Base-by-base conservation (phyloP, 83 land plant genomes). In the Diphasiastrum complanatum region DNA sequence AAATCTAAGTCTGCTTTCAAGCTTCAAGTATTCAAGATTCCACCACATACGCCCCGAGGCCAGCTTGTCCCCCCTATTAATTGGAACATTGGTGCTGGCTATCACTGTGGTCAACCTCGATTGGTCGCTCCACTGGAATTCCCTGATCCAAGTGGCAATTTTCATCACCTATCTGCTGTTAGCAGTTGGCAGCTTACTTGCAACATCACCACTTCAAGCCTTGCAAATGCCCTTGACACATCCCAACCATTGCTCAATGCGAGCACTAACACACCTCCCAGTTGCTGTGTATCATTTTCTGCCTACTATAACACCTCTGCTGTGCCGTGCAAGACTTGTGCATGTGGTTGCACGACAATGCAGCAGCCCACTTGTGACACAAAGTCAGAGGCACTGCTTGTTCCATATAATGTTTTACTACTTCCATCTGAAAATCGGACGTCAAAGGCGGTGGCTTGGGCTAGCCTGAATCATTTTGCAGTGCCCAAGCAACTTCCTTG, bases 231-330 rank as follows among this genome's bases (percentile, higher is more conserved):
- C 8, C 12, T 40, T 40, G 8, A 8, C 12, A 40, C 16, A 8
- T 40, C 12, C 8, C 8, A 40, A 40, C 43, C 8, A 16, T 8
- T 40, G 8, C 12, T 16, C 8, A 8, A 40, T 3, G 33, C 30
- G 29, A 78, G 74, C 2, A 56, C 73, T 41, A 20, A 32, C 5
- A 49, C 30, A 22, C 40, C 43, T 2, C 47, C 79, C 10, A 69
- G 66, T 25, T 89, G 95, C 69, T 89, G 95, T 49, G 91, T 89
- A 27, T 83, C 91, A 25, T 89, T 77, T 79, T 89, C 95, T 2
- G 77, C 86, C 18, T 89, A 51, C 79, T 74, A 76, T 69, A 81
- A 86, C 43, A 81, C 75, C 31, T 82, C 91, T 0, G 87, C 71
- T 3, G 47, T 84, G 18, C 91, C 91, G 3, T 86, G 91, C 55